These are phyloP conservation scores for Polytrichum formosum DNA, from an alignment of 225 moss, liverwort and hornwort genomes.

Conservation along the genomic window DNA sequence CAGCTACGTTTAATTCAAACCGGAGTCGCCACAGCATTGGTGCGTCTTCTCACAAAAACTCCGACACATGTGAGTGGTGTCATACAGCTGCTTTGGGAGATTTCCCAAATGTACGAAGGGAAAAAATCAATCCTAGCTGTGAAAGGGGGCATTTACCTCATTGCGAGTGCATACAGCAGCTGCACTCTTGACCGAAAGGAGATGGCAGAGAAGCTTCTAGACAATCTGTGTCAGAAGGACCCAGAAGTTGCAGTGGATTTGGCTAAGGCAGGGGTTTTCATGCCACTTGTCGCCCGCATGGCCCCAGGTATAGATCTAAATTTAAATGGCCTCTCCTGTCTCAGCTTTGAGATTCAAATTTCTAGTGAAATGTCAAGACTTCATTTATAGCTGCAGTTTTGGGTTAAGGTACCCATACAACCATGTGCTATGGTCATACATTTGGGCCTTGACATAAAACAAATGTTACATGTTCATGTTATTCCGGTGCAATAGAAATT, in stretches of 20 bases:
- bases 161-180: slow-evolving; percentile 40
- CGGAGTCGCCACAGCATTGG: slow-evolving; percentile 30
- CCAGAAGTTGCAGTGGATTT: slow-evolving; percentile 40
- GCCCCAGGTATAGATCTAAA: slow-evolving; percentile 22
- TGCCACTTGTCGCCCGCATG: slow-evolving; percentile 37
- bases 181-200: slow-evolving; percentile 26
- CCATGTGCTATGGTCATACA: too few species aligned
- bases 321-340: too few species aligned
- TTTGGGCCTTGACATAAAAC: too few species aligned
- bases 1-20: slow-evolving; percentile 35
- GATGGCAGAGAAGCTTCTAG: slow-evolving; percentile 35
- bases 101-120: slow-evolving; percentile 40
- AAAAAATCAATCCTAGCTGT: slow-evolving; percentile 33
- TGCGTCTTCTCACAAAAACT: slow-evolving; percentile 37
- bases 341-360: not conserved
- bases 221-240: slow-evolving; percentile 35
- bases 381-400: too few species aligned
- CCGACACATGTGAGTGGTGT: slow-evolving; percentile 28
- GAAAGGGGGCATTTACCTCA: slow-evolving; percentile 30
- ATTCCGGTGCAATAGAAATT: too few species aligned
- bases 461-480: too few species aligned
- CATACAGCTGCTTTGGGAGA: slow-evolving; percentile 44
- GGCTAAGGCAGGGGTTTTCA: slow-evolving; percentile 41
- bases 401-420: too few species aligned
- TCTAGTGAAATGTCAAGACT: not conserved